Evolutionary conservation across 116 monocot species (phyloP), one percentile per base, ranked within the genome.

Genomic region (Phalaenopsis hybrid): DNA sequence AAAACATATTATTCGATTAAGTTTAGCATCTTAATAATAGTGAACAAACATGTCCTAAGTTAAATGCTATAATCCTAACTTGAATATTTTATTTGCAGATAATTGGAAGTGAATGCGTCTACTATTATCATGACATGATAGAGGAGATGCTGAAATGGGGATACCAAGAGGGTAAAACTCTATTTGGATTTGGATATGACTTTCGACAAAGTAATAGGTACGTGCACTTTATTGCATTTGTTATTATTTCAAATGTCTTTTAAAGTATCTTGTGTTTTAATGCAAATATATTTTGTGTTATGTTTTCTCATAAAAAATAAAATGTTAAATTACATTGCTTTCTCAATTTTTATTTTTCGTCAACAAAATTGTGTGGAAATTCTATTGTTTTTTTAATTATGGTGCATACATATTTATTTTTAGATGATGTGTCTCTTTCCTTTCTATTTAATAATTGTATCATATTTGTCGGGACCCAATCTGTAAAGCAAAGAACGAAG

Each of bases 121-220:
- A 34, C 75, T 99, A 99, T 90, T 99, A 92, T 83, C 95, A 94
- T 92, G 99, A 99, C 63, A 85, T 99, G 92, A 99, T 99, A 76
- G 92, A 86, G 68, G 85, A 95, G 88, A 99, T 99, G 99, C 86
- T 95, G 23, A 89, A 85, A 79, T 99, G 94, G 95, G 99, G 99
- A 33, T 99, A 82, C 76, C 83, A 95, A 89, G 99, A 99, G 79
- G 99, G 99, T 23, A 91, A 91, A 87, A 99, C 99, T 55, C 86
- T 99, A n/a, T 92, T 99, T 90, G 95, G 99, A 78, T 95, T 99
- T 88, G 93, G 95, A 20, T 99, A 91, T 86, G 99, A 99, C 81
- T 99, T 99, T 80, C 95, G 95, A 37, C 95, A 99, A 81, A 99
- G 99, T 81, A 99, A 95, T 81, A 99, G 99, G 99, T 95, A 67